Evolutionary conservation across 2,329 filamentous ascomycete species (phyloP).

Genomic region (Fusarium nygamai): DNA sequence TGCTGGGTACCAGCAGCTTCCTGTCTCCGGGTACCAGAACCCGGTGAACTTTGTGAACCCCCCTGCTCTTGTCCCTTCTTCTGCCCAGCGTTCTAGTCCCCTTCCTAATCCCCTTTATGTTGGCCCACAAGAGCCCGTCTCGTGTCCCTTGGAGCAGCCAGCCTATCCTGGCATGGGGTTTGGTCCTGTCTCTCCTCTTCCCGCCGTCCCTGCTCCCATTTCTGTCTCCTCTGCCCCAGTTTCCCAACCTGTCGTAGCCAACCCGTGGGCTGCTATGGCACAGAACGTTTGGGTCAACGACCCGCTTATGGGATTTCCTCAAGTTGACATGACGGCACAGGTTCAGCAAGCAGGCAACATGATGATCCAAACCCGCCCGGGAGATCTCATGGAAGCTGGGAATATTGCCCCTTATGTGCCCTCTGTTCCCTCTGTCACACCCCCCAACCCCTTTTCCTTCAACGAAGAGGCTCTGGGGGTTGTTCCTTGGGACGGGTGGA

Average conservation of each 20-base stretch:
- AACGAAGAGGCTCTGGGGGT: fast-evolving
- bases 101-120: not conserved
- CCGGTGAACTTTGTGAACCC: too few relatives aligned
- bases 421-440: too few relatives aligned
- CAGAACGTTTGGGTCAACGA: not conserved
- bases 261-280: not conserved
- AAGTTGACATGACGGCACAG: not conserved
- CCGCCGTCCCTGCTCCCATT: not conserved
- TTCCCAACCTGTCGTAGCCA: not conserved
- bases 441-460: fast-evolving
- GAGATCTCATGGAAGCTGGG: not conserved
- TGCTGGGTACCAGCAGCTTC: fast-evolving
- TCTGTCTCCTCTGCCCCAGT: not conserved
- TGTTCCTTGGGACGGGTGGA: fast-evolving
- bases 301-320: not conserved
- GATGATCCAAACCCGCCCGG: fast-evolving
- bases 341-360: not conserved
- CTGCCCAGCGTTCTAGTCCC: not conserved
- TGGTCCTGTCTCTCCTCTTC: fast-evolving
- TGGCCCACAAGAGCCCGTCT: not conserved
- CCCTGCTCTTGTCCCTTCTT: not conserved
- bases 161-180: fast-evolving
- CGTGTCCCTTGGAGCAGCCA: too few relatives aligned
- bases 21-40: not conserved
- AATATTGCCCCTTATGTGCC: not conserved